phyloP scores from a whole-genome alignment of 805 yeast species.

The Blastobotrys robertii region DNA sequence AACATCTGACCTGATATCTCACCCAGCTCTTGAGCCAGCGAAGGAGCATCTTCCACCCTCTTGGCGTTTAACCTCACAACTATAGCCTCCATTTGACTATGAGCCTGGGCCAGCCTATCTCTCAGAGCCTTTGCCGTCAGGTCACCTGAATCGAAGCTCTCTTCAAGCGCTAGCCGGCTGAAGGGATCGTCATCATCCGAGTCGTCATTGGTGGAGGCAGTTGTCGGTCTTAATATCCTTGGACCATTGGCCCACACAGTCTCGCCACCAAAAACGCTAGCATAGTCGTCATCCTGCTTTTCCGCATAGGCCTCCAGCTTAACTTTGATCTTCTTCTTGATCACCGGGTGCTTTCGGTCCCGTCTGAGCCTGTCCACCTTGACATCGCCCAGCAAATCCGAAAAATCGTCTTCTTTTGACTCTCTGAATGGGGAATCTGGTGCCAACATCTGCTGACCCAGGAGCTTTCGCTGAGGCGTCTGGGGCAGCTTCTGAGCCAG shows the following conservation, averaged over 20 bases:
- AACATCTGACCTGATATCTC: conserved; percentile 1
- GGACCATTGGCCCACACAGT: neutral
- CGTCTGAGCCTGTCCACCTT: neutral
- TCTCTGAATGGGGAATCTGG: conserved; percentile 9
- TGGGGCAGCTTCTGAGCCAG: neutral
- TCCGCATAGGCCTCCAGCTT: conserved; percentile 5
- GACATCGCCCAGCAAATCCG: conserved; percentile 14
- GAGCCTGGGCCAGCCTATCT: conserved; percentile 9
- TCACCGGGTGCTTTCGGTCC: neutral
- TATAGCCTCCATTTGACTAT: conserved; percentile 2
- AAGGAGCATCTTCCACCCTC: conserved; percentile 2
- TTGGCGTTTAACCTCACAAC: conserved; percentile 2
- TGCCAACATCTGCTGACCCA: neutral
- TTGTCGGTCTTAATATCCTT: neutral
- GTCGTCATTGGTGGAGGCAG: neutral
- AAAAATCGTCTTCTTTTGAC: conserved; percentile 9
- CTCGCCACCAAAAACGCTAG: conserved; percentile 11
- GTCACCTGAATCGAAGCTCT: conserved; percentile 15
- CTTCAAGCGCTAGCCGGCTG: conserved; percentile 9
- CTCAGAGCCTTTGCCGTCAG: conserved; percentile 10
- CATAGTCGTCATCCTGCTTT: conserved; percentile 15
- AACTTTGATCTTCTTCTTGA: neutral
- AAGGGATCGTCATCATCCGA: conserved; percentile 12
- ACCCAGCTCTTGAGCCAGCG: conserved; percentile 1
- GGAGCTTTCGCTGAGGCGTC: neutral